These are phyloP conservation scores for Suhomyces terraborum DNA, from an alignment of 1,139 yeast genomes.

Conservation along the genomic window DNA sequence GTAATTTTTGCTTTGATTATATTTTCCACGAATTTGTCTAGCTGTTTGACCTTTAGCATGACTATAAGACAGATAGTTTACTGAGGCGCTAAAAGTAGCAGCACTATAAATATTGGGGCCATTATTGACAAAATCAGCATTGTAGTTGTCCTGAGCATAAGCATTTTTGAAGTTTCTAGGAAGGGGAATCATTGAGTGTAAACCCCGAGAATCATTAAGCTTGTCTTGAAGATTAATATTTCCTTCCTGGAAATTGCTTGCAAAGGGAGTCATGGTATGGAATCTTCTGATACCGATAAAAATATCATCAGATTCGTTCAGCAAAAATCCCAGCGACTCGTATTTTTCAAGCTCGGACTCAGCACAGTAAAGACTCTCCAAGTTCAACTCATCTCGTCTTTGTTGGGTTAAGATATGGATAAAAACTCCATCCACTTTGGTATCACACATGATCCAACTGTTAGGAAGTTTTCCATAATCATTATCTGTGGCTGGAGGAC, in stretches of 20 bases:
- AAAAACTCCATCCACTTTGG: slow-evolving; percentile 59
- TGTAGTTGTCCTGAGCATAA: too few relatives aligned
- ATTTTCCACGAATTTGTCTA: too few relatives aligned
- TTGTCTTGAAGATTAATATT: too few relatives aligned
- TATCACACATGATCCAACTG: slow-evolving; percentile 81
- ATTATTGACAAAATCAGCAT: too few relatives aligned
- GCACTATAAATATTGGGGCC: too few relatives aligned
- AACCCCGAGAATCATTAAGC: too few relatives aligned
- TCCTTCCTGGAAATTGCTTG: background rate
- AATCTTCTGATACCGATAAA: slow-evolving; percentile 50
- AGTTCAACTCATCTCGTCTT: slow-evolving; percentile 64
- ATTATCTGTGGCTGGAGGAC: slow-evolving; percentile 57
- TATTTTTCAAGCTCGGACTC: slow-evolving; percentile 42
- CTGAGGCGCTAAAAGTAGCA: too few relatives aligned
- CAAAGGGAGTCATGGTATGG: slow-evolving; percentile 33
- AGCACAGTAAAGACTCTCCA: slow-evolving; percentile 69
- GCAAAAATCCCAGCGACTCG: slow-evolving; percentile 15
- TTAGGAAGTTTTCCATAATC: slow-evolving; percentile 59
- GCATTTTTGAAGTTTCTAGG: too few relatives aligned
- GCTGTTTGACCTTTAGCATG: too few relatives aligned
- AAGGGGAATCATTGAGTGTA: too few relatives aligned
- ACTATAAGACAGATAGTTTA: too few relatives aligned
- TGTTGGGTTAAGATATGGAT: slow-evolving; percentile 74
- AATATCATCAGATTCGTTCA: slow-evolving; percentile 42
- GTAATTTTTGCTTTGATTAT: slow-evolving; percentile 3